These are phyloP conservation scores for Nicotiana paniculata DNA, from an alignment of 257 asterid species.

Conservation along the genomic window DNA sequence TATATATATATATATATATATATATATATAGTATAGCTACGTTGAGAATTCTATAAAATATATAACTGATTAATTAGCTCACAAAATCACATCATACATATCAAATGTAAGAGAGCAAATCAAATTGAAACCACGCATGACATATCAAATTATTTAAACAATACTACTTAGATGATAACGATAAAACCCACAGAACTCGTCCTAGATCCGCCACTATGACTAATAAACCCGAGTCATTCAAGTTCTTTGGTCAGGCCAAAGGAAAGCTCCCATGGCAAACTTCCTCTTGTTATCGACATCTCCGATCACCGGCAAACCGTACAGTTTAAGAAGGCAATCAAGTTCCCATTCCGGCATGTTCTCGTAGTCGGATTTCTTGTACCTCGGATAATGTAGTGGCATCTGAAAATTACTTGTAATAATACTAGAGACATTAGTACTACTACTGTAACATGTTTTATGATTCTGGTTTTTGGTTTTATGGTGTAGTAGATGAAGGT, in stretches of 20 bases:
- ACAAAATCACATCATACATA: too few species aligned
- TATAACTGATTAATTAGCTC: too few species aligned
- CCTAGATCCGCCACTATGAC: too few species aligned
- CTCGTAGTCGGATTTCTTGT: conserved; percentile 21
- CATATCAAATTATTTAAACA: background rate
- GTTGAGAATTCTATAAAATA: too few species aligned
- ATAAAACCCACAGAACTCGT: background rate
- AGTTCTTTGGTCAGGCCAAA: conserved; percentile 16
- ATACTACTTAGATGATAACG: background rate
- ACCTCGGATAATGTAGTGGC: conserved; percentile 11
- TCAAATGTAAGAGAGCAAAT: too few species aligned
- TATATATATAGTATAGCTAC: too few species aligned
- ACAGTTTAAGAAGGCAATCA: conserved; percentile 17
- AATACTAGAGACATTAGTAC: background rate
- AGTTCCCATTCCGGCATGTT: conserved; percentile 22
- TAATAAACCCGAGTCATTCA: background rate
- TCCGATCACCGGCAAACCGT: conserved; percentile 18
- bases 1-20: too few species aligned
- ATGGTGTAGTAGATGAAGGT: background rate
- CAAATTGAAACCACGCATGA: too few species aligned
- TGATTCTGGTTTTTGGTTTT: background rate
- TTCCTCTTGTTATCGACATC: conserved; percentile 18
- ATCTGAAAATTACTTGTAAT: background rate
- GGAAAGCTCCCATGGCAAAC: conserved; percentile 30
- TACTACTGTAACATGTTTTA: background rate